phyloP scores from a whole-genome alignment of 2,329 filamentous ascomycete genomes.

The Beauveria brongniartii region DNA sequence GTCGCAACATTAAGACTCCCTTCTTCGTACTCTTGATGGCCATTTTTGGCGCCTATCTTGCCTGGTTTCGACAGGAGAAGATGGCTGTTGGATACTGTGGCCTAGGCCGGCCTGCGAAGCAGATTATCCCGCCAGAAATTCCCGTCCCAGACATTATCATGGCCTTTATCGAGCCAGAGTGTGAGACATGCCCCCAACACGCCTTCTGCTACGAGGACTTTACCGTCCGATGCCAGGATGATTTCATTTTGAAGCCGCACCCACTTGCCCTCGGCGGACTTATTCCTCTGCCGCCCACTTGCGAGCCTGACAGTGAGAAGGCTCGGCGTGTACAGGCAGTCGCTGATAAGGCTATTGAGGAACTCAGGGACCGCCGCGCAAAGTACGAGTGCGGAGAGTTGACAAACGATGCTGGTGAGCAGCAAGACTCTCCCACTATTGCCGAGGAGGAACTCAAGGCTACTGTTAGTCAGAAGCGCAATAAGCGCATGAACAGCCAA shows the following conservation, averaged over 20 bases:
- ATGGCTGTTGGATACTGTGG: constrained; percentile 94
- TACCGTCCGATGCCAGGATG: constrained; percentile 70
- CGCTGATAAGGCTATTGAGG: constrained; percentile 78
- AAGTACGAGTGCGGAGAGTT: constrained; percentile 84
- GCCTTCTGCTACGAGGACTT: constrained; percentile 80
- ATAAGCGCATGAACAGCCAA: constrained; percentile 72
- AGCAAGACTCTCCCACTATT: constrained; percentile 48
- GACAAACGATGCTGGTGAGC: constrained; percentile 51
- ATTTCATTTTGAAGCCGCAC: constrained; percentile 79
- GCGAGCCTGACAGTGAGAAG: constrained; percentile 91
- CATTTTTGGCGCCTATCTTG: constrained; percentile 62
- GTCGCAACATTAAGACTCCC: constrained; percentile 51
- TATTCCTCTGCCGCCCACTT: constrained; percentile 79
- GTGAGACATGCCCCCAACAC: constrained; percentile 83
- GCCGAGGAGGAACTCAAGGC: constrained; percentile 70
- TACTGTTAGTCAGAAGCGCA: constrained; percentile 65
- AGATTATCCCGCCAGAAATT: constrained; percentile 40
- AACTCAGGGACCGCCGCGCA: constrained; percentile 75
- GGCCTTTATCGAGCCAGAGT: constrained; percentile 65
- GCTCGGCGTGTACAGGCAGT: constrained; percentile 79
- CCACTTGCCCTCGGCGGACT: constrained; percentile 75
- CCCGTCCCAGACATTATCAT: constrained; percentile 64
- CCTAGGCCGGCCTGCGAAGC: constrained; percentile 56
- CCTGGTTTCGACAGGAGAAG: constrained; percentile 91
- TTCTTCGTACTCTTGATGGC: constrained; percentile 64